Evolutionary conservation across 768 basidiomycete genomes (phyloP).

Genomic region (Phallus indusiatus): DNA sequence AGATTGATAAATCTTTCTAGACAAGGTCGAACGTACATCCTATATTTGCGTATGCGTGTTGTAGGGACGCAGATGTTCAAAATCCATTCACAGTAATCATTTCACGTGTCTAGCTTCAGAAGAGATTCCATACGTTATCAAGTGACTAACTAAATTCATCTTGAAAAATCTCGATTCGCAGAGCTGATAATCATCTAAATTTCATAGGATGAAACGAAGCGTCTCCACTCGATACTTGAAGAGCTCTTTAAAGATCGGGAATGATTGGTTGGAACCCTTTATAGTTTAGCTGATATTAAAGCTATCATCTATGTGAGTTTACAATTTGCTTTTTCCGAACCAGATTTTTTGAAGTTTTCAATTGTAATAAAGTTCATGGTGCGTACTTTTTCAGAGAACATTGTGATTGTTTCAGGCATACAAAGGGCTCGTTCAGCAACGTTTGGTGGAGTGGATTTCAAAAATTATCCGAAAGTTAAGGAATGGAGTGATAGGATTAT

Average conservation of each 20-base stretch:
- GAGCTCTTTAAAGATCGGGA: constrained; percentile 63
- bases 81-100: constrained; percentile 43
- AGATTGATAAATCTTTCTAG: background rate
- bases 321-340: background rate
- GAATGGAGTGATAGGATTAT: background rate
- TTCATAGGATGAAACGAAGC: constrained; percentile 65
- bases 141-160: constrained; percentile 23
- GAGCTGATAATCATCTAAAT: too few species aligned
- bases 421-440: background rate
- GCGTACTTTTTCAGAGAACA: too few species aligned
- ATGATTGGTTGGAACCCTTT: constrained; percentile 66
- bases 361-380: too few species aligned
- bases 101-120: constrained; percentile 59
- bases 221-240: constrained; percentile 75
- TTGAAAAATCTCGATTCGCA: too few species aligned
- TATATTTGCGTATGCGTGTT: background rate
- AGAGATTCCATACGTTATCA: constrained; percentile 53
- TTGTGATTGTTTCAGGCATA: too few species aligned
- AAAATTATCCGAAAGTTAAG: background rate
- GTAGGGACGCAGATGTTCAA: background rate
- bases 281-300: constrained; percentile 67
- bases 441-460: background rate
- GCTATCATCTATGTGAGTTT: constrained; percentile 39
- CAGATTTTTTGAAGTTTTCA: too few species aligned
- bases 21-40: constrained; percentile 2